phyloP scores from a whole-genome alignment of 2,329 filamentous ascomycete genomes.

The Arthrobotrys musiformis region DNA sequence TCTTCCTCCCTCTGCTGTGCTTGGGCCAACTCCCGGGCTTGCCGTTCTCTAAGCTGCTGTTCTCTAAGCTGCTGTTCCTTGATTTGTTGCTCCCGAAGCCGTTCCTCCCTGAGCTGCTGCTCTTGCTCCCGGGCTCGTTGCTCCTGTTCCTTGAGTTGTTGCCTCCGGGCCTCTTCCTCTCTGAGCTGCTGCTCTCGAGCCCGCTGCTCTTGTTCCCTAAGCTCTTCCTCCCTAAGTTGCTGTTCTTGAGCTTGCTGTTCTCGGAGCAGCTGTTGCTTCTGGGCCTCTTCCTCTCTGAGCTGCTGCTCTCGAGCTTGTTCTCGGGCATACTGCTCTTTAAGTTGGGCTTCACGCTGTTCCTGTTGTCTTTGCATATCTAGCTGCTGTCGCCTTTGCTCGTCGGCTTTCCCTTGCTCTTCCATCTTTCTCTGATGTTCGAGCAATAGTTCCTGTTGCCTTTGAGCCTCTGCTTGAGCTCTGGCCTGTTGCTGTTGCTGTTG shows the following conservation, averaged over 20 bases:
- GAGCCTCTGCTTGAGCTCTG: slow-evolving; percentile 40
- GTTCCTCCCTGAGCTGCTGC: slow-evolving; percentile 13
- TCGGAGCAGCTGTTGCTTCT: slow-evolving; percentile 10
- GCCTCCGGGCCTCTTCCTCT: too few relatives aligned
- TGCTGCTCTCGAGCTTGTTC: slow-evolving; percentile 29
- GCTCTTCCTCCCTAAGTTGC: slow-evolving; percentile 13
- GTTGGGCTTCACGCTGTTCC: slow-evolving; percentile 38
- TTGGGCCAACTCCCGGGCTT: background rate
- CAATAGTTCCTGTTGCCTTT: slow-evolving; percentile 49
- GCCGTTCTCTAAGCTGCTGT: slow-evolving; percentile 23
- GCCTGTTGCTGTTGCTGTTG: slow-evolving; percentile 32
- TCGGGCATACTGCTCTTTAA: slow-evolving; percentile 24
- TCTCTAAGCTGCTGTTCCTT: slow-evolving; percentile 28
- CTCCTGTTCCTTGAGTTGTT: slow-evolving; percentile 14
- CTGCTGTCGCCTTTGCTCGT: slow-evolving; percentile 45
- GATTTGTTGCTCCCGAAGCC: slow-evolving; percentile 8
- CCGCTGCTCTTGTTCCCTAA: slow-evolving; percentile 26
- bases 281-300: slow-evolving; percentile 14
- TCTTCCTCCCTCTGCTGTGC: slow-evolving; percentile 22
- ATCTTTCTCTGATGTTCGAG: slow-evolving; percentile 49
- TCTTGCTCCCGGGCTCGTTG: slow-evolving; percentile 18
- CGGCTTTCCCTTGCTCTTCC: slow-evolving; percentile 48
- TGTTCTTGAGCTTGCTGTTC: slow-evolving; percentile 30
- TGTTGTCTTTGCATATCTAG: slow-evolving; percentile 27
- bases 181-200: slow-evolving; percentile 7